Evolutionary conservation across 495 filamentous ascomycete species (phyloP), one percentile per base, ranked within the genome.

Genomic region (Penicillium parvum): DNA sequence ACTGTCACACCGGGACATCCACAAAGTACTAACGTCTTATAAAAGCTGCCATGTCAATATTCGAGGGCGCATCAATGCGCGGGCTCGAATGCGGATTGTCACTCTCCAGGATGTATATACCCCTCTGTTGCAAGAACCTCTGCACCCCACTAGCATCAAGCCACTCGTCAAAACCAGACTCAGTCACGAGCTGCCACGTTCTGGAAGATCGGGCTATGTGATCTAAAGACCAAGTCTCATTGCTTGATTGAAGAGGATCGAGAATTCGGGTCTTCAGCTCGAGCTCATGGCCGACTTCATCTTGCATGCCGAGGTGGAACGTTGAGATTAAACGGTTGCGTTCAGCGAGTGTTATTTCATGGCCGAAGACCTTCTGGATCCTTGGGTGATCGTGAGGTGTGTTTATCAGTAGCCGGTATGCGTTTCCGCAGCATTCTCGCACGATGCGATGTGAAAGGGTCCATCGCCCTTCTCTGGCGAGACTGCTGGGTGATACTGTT

Each of bases 141-240:
- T 62, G 61, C 14, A 62, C 56, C n/a, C 51, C 61, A 40, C 33
- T 53, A n/a, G 55, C 55, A 56, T 64, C 61, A 29, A 64, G 35
- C 53, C 56, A 62, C 18, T 53, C 46, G 26, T 43, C 58, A 32
- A 38, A 15, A 7, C 30, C 43, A 1, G 55, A 51, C 23, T 58
- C 51, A 33, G 45, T 35, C 8, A 55, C 51, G 23, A 55, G 41
- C 36, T 60, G 48, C 58, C 53, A 58, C n/a, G 45, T 46, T 34
- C 41, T 42, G 16, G 53, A 43, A 3, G 55, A 49, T 2, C 45
- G 11, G 18, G 47, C 41, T 20, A 49, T 41, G 29, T 45, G 49
- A 17, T 52, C 49, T 11, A 29, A 23, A 2, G 50, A 45, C 38
- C 45, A 45, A 27, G 8, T 40, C 19, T 52, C 47, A 23, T 36